Evolutionary conservation across 2,329 filamentous ascomycete genomes (phyloP).

Genomic region (Penicillium expansum): DNA sequence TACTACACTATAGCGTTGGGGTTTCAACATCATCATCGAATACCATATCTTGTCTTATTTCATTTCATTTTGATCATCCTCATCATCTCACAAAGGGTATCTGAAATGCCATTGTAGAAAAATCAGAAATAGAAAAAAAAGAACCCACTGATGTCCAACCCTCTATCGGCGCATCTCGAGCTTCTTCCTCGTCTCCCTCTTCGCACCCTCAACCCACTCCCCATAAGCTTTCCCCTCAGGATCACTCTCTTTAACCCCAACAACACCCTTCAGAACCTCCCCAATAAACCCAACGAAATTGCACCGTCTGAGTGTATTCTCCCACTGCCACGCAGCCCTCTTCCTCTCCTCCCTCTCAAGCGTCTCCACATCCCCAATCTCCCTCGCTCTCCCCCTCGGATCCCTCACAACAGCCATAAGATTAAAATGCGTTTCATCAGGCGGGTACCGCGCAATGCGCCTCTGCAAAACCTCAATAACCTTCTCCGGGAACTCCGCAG

Average conservation of each 20-base stretch:
- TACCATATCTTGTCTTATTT: conserved; percentile 6
- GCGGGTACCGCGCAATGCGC: conserved; percentile 79
- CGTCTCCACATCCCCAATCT: conserved; percentile 78
- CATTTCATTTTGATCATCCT: conserved; percentile 3
- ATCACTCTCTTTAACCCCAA: conserved; percentile 66
- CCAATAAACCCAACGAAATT: conserved; percentile 97
- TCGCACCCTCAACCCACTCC: conserved; percentile 75
- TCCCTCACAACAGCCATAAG: conserved; percentile 89
- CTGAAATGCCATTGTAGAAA: conserved; percentile 11
- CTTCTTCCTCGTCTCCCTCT: conserved; percentile 43
- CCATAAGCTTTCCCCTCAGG: conserved; percentile 59
- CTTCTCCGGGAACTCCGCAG: conserved; percentile 70
- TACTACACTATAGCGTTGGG: conserved; percentile 8
- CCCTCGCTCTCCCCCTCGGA: conserved; percentile 69
- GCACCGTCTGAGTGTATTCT: conserved; percentile 86
- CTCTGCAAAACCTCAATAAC: conserved; percentile 85
- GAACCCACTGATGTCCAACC: background rate
- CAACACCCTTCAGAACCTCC: conserved; percentile 83
- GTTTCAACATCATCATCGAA: conserved; percentile 12
- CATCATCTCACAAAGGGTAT: conserved; percentile 16
- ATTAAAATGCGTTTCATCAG: conserved; percentile 91
- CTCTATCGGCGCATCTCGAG: conserved; percentile 32
- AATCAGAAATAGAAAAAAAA: background rate
- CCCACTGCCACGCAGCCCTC: conserved; percentile 83
- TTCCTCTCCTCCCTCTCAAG: conserved; percentile 79